Conservation (phyloP, 352 stramenopile genomes). For the Blastocystis sp. region DNA sequence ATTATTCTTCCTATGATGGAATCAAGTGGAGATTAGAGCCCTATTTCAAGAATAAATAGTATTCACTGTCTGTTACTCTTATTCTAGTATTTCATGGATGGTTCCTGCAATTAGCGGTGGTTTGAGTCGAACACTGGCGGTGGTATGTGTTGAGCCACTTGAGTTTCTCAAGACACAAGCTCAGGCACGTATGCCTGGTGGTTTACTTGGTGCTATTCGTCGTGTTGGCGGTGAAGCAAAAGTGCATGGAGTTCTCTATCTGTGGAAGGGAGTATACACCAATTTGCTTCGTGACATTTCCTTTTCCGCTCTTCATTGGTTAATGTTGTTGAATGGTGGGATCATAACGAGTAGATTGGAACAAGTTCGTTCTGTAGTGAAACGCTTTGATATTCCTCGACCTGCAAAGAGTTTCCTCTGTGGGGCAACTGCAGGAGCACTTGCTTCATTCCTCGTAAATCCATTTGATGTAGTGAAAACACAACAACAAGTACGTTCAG, state of each 20-base stretch:
- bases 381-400: constrained; percentile 25
- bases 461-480: constrained; percentile 68
- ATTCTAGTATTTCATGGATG: constrained; percentile 55
- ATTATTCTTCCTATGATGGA: constrained; percentile 67
- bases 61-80: not conserved
- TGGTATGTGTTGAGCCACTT: constrained; percentile 63
- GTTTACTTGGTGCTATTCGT: constrained; percentile 37
- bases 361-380: constrained; percentile 29
- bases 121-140: constrained; percentile 22
- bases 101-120: constrained; percentile 58
- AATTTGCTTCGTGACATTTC: constrained; percentile 66
- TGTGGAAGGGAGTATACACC: constrained; percentile 68
- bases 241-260: constrained; percentile 56
- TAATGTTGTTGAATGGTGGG: not conserved
- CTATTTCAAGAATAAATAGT: constrained; percentile 59
- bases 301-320: constrained; percentile 63
- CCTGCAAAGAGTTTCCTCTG: constrained; percentile 65
- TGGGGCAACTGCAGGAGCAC: constrained; percentile 50
- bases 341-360: constrained; percentile 41
- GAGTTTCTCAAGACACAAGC: constrained; percentile 67
- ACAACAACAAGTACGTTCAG: constrained; percentile 65
- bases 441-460: constrained; percentile 67
- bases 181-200: constrained; percentile 58
- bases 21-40: constrained; percentile 62
- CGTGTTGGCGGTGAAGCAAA: constrained; percentile 39